phyloP scores from a whole-genome alignment of 768 basidiomycete species.

The Podaxis sp. region DNA sequence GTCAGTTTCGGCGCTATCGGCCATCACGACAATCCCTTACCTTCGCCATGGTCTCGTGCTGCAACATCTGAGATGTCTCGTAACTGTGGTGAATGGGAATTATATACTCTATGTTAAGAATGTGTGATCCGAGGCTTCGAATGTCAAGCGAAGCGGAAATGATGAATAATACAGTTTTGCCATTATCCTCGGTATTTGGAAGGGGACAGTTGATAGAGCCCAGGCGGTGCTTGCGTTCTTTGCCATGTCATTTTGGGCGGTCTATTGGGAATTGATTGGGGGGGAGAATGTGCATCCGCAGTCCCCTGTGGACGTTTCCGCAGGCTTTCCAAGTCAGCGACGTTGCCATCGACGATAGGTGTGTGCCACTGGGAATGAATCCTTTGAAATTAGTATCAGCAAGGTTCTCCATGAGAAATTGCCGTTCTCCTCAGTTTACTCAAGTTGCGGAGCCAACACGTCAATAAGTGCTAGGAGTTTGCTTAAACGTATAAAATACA shows the following conservation, averaged over 20 bases:
- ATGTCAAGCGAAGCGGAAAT: background rate
- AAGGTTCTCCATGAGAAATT: background rate
- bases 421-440: background rate
- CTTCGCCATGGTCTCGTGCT: background rate
- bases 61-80: slow-evolving; percentile 1
- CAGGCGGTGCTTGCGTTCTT: background rate
- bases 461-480: too few relatives aligned
- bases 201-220: background rate
- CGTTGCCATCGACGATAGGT: background rate
- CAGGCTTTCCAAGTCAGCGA: background rate
- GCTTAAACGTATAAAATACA: too few relatives aligned
- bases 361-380: background rate
- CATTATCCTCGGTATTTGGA: background rate
- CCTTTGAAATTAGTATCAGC: background rate
- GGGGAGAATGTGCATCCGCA: background rate
- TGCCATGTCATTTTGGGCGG: background rate
- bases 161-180: background rate
- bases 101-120: background rate
- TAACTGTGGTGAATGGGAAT: background rate
- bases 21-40: slow-evolving; percentile 2
- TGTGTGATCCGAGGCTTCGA: background rate
- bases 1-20: background rate
- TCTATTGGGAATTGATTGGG: background rate
- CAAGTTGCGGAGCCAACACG: too few relatives aligned
- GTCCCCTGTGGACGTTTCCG: background rate